Evolutionary conservation across 169 alveolate genomes (phyloP), one percentile per base, ranked within the genome.

Genomic region (Plasmodium gonderi): DNA sequence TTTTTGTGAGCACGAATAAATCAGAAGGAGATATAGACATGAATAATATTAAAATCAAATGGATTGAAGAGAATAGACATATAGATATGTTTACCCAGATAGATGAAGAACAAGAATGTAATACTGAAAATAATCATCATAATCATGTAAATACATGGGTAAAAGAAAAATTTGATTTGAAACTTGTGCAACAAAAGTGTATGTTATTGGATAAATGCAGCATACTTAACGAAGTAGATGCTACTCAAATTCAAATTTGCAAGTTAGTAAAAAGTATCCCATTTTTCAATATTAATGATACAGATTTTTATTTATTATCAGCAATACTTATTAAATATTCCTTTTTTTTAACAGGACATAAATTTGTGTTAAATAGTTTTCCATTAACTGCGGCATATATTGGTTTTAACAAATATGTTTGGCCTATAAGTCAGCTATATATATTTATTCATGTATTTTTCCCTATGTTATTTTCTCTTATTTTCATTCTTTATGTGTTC

Each of bases 271-370:
- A 23, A 60, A 51, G 44, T 26, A 6, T 83, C 23, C 77, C 92
- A 45, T 83, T 69, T 31, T 83, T 69, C 64, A 64, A 11, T 17
- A 51, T 83, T 23, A 83, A 76, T 69, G 92, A 83, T 23, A 83
- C 83, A 33, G 77, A 69, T 83, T 83, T 72, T 83, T 69, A 83
- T 49, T 44, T 83, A 45, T 60, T 83, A 36, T 69, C 83, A n/a
- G 75, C 67, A 17, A n/a, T 83, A 83, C 81, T 83, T 49, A 69
- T 83, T 64, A 83, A 69, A 72, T 83, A 83, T 54, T n/a, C 74
- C 60, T 83, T 83, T 76, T 83, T 83, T 72, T 23, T 83, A 72
- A 72, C 85, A n/a, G 92, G 92, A 7, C 92, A 83, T n/a, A 83
- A 33, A 72, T 69, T 83, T 83, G 54, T 83, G 11, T 8, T 83